phyloP scores from a whole-genome alignment of 768 basidiomycete species.

The Sporobolomyces roseus region DNA sequence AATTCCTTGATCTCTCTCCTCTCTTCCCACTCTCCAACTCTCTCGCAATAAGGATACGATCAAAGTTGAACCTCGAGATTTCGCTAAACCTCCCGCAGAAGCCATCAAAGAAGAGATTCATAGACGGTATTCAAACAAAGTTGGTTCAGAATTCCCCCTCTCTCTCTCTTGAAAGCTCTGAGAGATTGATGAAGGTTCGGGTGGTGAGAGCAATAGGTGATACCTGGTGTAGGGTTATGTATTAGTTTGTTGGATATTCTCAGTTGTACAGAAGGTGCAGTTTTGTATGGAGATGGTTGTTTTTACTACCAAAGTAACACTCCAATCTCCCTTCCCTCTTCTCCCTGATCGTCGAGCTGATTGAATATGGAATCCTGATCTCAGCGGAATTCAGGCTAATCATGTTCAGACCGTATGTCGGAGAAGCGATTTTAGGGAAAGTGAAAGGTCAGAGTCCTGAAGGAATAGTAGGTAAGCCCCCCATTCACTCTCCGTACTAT shows the following conservation, averaged over 20 bases:
- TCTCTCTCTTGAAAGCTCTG: not conserved
- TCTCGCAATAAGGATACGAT: slow-evolving; percentile 69
- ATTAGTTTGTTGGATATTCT: slow-evolving; percentile 83
- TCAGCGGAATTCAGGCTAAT: slow-evolving; percentile 82
- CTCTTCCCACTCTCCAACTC: not conserved
- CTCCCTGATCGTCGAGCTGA: not conserved
- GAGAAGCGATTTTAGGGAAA: slow-evolving; percentile 83
- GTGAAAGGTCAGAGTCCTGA: slow-evolving; percentile 81
- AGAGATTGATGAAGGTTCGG: not conserved
- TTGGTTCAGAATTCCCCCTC: slow-evolving; percentile 22
- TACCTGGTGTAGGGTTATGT: slow-evolving; percentile 87
- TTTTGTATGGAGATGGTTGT: slow-evolving; percentile 89
- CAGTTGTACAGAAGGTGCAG: slow-evolving; percentile 82
- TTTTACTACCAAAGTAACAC: slow-evolving; percentile 92
- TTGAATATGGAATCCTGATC: too few species aligned
- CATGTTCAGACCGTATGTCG: slow-evolving; percentile 83
- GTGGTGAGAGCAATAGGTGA: slow-evolving; percentile 53
- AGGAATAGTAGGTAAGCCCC: slow-evolving; percentile 65
- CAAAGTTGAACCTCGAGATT: slow-evolving; percentile 80
- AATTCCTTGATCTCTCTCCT: slow-evolving; percentile 1
- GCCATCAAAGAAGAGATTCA: slow-evolving; percentile 82
- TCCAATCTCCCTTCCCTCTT: too few species aligned
- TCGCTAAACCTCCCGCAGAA: slow-evolving; percentile 69
- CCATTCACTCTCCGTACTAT: not conserved
- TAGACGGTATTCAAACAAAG: slow-evolving; percentile 85